Conservation (phyloP, 2,329 filamentous ascomycete species). For the Endocalyx cinctus region DNA sequence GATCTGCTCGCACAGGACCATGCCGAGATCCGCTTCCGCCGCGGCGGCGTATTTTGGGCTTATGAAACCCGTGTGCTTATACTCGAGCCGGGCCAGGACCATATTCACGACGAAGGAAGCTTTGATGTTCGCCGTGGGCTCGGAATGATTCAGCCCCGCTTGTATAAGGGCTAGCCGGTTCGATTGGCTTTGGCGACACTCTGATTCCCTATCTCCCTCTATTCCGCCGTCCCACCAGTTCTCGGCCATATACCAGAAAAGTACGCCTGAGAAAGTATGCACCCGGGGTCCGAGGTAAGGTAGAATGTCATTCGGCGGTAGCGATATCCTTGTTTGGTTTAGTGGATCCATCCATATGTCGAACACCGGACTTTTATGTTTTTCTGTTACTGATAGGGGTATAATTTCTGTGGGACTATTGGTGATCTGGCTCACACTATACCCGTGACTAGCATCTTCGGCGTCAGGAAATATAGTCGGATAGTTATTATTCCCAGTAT, state of each 20-base stretch:
- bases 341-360: conserved; percentile 12
- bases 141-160: conserved; percentile 9
- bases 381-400: too few species aligned
- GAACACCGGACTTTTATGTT: too few species aligned
- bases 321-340: conserved; percentile 10
- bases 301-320: conserved; percentile 12
- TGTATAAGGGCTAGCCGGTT: too few species aligned
- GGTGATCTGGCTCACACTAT: too few species aligned
- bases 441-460: too few species aligned
- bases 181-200: too few species aligned
- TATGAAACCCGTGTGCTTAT: conserved; percentile 8
- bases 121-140: conserved; percentile 5
- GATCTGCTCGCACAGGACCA: conserved; percentile 6
- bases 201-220: too few species aligned
- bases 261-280: conserved; percentile 9
- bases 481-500: too few species aligned
- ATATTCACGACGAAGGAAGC: conserved; percentile 9
- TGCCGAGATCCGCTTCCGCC: conserved; percentile 8
- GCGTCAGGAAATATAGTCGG: too few species aligned
- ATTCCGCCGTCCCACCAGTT: too few species aligned
- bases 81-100: conserved; percentile 12
- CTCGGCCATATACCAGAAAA: conserved; percentile 14
- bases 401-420: too few species aligned
- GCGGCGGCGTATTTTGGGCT: conserved; percentile 8
- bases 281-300: conserved; percentile 10